Base-by-base conservation (phyloP, 1,139 yeast genomes). In the Casaregolazyma suthepensis region DNA sequence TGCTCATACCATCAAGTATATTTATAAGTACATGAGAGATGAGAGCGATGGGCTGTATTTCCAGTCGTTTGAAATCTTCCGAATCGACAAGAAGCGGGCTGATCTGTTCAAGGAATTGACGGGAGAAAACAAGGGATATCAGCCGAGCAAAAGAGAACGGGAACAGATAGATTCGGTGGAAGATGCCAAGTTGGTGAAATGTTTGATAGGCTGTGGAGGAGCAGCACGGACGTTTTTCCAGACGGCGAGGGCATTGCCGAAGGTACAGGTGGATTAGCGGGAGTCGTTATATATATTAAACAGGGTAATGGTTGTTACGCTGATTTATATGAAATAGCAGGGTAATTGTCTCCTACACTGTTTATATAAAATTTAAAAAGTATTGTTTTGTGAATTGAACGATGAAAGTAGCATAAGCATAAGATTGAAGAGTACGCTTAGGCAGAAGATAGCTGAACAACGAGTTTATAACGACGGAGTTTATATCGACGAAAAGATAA, bases 201-300 rank as follows among this genome's bases (percentile, higher is more conserved):
- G 83, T 56, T 71, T 84, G 59, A 83, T 84, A 74, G 86, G 86
- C 1, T 73, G 75, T 51, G 88, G 82, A 9, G 73, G 86, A 5
- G 89, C 88, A 18, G 87, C 88, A 3, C 74, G 89, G 61, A 76
- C 81, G 3, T 82, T 83, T 67, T 82, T 82, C 69, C 88, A 83
- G 66, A 84, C 83, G 43, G 88, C 85, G 1, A 72, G 89, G 61
- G 71, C 81, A 63, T 72, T 62, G 66, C 85, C 70, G 56, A 63
- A 63, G 19, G 58, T 71, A 29, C 53, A 60, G 12, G 17, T 50
- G 23, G 38, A 38, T 35, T 3, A 13, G 2, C 9, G 13, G 13
- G 40, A 35, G 31, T 5, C 31, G 31, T 26, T 6, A 19, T 7
- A 19, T 9, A 45, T 9, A 26, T 2, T 6, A 7, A n/a, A n/a